phyloP scores from a whole-genome alignment of 345 rosid genomes.

The Euphorbia peplus region DNA sequence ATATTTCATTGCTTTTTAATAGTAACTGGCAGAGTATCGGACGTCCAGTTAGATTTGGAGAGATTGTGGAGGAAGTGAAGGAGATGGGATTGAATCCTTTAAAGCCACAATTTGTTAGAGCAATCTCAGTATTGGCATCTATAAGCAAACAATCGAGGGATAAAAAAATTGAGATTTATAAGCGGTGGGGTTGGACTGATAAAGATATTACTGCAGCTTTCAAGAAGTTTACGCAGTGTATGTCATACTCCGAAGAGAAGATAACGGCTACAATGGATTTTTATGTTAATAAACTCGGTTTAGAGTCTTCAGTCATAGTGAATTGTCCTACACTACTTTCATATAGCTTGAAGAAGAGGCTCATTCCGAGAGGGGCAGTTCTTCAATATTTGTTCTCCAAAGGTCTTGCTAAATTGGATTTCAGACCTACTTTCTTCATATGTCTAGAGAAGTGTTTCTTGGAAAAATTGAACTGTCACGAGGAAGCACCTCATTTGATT shows the following conservation, averaged over 20 bases:
- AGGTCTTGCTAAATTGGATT: neutral
- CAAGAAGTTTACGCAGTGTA: conserved; percentile 36
- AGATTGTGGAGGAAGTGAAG: conserved; percentile 25
- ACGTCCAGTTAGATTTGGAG: neutral
- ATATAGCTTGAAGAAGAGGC: conserved; percentile 43
- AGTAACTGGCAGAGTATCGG: too few species aligned
- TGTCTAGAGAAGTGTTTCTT: neutral
- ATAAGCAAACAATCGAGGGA: conserved; percentile 40
- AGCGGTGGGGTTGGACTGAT: conserved; percentile 51
- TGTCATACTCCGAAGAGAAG: conserved; percentile 44
- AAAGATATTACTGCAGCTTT: conserved; percentile 42
- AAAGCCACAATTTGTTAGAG: conserved; percentile 34
- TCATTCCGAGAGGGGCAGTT: conserved; percentile 9
- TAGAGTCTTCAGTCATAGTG: conserved; percentile 12
- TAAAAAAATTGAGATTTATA: conserved; percentile 32
- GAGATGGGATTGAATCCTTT: conserved; percentile 48
- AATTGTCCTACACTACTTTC: too few species aligned
- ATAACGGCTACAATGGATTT: conserved; percentile 38
- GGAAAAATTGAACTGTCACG: neutral
- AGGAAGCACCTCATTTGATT: too few species aligned
- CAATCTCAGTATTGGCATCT: conserved; percentile 34
- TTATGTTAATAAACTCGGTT: conserved; percentile 40
- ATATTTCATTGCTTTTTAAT: neutral
- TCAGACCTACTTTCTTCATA: too few species aligned
- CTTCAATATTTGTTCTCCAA: neutral